Percentiles rank a stretch among this genome's conserved stretches.
Conservation (phyloP, 768 basidiomycete species). For the Crassisporium funariophilum region DNA sequence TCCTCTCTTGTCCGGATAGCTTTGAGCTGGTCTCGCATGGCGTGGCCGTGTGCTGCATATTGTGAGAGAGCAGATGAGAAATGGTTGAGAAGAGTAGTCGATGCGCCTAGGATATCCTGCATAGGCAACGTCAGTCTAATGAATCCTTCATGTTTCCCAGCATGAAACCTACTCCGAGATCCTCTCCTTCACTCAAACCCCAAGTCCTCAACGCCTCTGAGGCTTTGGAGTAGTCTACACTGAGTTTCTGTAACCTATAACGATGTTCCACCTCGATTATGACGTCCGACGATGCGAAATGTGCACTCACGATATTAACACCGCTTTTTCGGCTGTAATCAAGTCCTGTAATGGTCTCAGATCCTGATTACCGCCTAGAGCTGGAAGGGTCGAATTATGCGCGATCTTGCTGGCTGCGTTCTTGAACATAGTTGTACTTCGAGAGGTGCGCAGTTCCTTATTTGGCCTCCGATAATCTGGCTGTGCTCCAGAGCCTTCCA, state of each 20-base stretch:
- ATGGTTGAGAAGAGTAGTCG: constrained; percentile 64
- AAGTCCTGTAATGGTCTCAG: constrained; percentile 82
- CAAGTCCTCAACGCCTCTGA: constrained; percentile 72
- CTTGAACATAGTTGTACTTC: constrained; percentile 63
- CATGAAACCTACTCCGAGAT: constrained; percentile 61
- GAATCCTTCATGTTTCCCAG: constrained; percentile 1
- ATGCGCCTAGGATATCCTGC: constrained; percentile 77
- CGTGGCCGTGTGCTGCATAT: constrained; percentile 71
- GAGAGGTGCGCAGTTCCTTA: constrained; percentile 11
- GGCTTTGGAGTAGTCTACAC: constrained; percentile 65
- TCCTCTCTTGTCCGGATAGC: constrained; percentile 84
- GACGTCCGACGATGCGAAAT: neutral
- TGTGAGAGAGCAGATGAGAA: constrained; percentile 67
- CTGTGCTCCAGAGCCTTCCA: too few species aligned
- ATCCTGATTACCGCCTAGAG: constrained; percentile 72
- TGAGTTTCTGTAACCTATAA: constrained; percentile 69
- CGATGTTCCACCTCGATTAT: neutral
- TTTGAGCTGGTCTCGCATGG: constrained; percentile 78
- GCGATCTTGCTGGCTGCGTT: constrained; percentile 81
- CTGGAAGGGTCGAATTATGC: constrained; percentile 83
- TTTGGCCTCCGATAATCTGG: too few species aligned
- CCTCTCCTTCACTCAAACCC: constrained; percentile 83
- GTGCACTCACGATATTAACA: constrained; percentile 62
- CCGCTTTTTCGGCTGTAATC: constrained; percentile 85
- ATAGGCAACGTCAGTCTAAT: constrained; percentile 2